Conservation (phyloP, 1,284 basidiomycete genomes). For the Sporisorium iseilematis-ciliati region DNA sequence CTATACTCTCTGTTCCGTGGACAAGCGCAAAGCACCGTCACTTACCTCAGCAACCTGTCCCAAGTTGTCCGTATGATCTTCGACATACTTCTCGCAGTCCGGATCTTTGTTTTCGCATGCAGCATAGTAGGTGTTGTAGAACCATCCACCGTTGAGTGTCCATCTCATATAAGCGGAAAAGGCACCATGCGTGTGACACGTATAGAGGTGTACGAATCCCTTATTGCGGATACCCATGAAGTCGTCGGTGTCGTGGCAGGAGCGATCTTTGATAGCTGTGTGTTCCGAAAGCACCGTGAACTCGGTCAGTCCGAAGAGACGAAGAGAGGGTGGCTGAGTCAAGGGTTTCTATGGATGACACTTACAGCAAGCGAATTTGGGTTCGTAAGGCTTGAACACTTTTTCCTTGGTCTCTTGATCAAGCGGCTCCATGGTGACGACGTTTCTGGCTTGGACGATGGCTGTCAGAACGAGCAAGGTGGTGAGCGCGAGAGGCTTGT, state of each 20-base stretch:
- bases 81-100: not conserved
- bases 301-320: not conserved
- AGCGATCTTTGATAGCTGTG: not conserved
- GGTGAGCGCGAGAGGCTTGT: not conserved
- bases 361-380: slow-evolving; percentile 7
- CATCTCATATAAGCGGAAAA: too few species aligned
- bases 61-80: not conserved
- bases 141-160: not conserved
- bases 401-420: not conserved
- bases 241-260: not conserved
- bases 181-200: too few species aligned
- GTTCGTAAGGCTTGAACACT: not conserved
- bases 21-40: too few species aligned
- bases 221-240: not conserved
- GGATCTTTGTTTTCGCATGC: not conserved
- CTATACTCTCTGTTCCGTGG: too few species aligned
- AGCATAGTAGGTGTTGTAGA: not conserved
- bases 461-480: not conserved
- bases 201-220: not conserved
- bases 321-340: not conserved
- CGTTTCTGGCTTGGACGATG: not conserved
- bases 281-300: too few species aligned
- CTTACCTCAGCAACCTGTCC: not conserved
- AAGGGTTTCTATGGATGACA: too few species aligned
- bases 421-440: not conserved